Conservation (phyloP, 192 early-diverging fungal species). For the Linnemannia exigua region DNA sequence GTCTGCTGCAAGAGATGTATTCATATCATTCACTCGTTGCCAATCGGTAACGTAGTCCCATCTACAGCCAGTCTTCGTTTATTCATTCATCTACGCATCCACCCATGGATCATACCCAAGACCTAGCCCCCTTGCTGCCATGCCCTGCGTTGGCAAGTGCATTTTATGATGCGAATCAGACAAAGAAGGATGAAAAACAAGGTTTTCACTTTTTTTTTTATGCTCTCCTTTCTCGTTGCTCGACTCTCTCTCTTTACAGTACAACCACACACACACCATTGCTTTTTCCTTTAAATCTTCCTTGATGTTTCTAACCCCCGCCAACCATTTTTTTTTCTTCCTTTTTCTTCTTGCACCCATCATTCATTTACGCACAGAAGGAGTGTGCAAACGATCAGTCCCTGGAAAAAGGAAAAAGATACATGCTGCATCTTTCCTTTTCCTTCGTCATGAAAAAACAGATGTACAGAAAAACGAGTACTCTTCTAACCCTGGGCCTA, state of each 20-base stretch:
- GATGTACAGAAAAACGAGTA: background rate
- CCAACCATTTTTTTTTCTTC: background rate
- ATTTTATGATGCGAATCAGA: background rate
- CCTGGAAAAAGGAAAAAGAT: background rate
- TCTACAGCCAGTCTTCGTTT: no score
- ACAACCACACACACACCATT: background rate
- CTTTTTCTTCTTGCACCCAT: background rate
- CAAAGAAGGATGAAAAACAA: background rate
- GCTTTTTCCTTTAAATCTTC: no score
- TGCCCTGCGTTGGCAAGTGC: background rate
- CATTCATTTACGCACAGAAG: background rate
- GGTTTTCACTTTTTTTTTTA: background rate
- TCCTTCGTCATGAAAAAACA: background rate
- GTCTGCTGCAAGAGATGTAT: no score
- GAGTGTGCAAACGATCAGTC: background rate
- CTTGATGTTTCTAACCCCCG: background rate
- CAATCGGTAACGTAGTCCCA: no score
- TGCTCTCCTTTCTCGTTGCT: background rate
- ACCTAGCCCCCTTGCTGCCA: no score
- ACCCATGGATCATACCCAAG: no score
- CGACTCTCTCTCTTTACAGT: background rate
- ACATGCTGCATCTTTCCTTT: no score
- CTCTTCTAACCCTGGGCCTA: no score
- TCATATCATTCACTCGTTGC: no score
- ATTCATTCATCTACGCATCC: no score